A percentile compares a stretch with the other conserved stretches of the same genome.
Conservation (phyloP, 768 basidiomycete species). For the Kwoniella dejecticola region DNA sequence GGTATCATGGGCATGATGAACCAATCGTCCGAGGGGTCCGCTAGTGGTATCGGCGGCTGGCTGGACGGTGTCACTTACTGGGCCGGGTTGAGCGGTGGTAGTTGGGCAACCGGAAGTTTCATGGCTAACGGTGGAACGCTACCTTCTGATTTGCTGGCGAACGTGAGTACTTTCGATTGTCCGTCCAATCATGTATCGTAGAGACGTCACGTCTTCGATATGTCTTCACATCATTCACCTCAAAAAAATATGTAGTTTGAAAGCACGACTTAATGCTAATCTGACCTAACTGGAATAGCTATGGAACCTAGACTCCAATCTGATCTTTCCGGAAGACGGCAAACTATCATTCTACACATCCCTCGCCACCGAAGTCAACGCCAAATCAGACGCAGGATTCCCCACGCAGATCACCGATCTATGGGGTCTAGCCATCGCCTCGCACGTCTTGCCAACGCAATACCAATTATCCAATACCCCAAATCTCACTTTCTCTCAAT, state of each 20-base stretch:
- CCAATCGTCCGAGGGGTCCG: conserved; percentile 63
- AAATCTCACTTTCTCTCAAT: conserved; percentile 48
- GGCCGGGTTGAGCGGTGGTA: conserved; percentile 60
- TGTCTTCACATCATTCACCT: background rate
- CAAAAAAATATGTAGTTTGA: background rate
- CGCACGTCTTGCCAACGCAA: conserved; percentile 51
- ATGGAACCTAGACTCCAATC: conserved; percentile 53
- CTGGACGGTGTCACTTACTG: conserved; percentile 73
- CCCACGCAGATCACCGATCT: conserved; percentile 53
- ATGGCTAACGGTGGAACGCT: conserved; percentile 48
- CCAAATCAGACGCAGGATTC: conserved; percentile 49
- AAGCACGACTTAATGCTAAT: too few relatives aligned
- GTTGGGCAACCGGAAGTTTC: conserved; percentile 60
- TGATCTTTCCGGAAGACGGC: conserved; percentile 50
- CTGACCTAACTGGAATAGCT: conserved; percentile 24
- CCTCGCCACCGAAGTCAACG: conserved; percentile 45
- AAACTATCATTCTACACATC: conserved; percentile 52
- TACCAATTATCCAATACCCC: conserved; percentile 48
- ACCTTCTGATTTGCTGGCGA: conserved; percentile 44
- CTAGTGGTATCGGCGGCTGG: conserved; percentile 66
- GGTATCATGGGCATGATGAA: conserved; percentile 59
- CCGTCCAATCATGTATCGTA: background rate
- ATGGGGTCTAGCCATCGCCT: conserved; percentile 52
- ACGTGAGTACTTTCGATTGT: conserved; percentile 32
- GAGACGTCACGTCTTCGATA: too few relatives aligned